Evolutionary conservation across 441 rosid genomes (phyloP).

Genomic region (Jatropha multifida): DNA sequence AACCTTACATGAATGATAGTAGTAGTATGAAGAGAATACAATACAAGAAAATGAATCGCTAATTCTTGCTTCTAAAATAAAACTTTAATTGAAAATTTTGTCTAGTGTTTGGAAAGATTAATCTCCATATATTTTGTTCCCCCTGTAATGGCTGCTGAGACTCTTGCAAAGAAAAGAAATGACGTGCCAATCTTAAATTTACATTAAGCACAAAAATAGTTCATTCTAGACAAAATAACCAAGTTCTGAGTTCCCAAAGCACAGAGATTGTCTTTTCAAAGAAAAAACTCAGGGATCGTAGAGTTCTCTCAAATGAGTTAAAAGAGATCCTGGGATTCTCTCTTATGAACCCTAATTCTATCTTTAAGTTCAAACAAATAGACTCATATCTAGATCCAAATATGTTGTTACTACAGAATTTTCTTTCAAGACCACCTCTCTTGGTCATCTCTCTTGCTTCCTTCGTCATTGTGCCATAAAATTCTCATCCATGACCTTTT

Average conservation of each 20-base stretch:
- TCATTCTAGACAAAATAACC: background rate
- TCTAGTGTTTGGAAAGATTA: background rate
- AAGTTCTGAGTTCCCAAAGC: too few species aligned
- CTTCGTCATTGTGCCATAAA: background rate
- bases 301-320: background rate
- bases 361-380: background rate
- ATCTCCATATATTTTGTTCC: background rate
- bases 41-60: background rate
- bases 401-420: background rate
- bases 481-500: background rate
- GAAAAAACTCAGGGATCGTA: too few species aligned
- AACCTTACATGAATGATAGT: slow-evolving; percentile 2
- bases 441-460: background rate
- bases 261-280: too few species aligned
- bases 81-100: background rate
- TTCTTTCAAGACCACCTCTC: background rate
- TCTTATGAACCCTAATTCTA: too few species aligned
- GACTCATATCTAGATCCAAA: too few species aligned
- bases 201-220: background rate
- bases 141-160: background rate
- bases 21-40: background rate
- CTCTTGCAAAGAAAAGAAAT: background rate
- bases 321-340: too few species aligned
- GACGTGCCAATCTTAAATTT: background rate
- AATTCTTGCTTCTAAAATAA: background rate